Percentiles rank a stretch among this genome's conserved stretches.
Conservation (phyloP, 768 basidiomycete species). For the Lactifluus hygrophoroides region DNA sequence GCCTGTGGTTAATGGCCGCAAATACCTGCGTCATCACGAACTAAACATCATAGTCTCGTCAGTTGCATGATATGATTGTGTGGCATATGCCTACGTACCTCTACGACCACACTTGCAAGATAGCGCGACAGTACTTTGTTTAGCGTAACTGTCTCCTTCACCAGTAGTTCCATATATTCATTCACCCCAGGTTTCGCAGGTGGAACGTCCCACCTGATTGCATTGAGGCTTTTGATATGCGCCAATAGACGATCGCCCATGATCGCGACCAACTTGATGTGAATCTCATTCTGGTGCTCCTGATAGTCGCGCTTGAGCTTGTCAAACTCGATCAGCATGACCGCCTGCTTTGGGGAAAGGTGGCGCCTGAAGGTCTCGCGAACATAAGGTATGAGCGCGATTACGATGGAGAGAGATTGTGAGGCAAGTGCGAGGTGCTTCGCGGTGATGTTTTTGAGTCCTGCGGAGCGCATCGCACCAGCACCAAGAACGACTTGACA, state of each 20-base stretch:
- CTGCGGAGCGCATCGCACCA: slow-evolving; percentile 98
- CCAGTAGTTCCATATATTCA: slow-evolving; percentile 86
- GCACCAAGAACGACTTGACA: slow-evolving; percentile 98
- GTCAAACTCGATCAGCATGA: slow-evolving; percentile 97
- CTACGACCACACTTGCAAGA: slow-evolving; percentile 66
- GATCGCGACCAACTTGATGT: slow-evolving; percentile 93
- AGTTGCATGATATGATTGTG: not conserved
- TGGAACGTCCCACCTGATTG: slow-evolving; percentile 68
- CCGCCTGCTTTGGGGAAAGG: slow-evolving; percentile 88
- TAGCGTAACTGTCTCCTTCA: slow-evolving; percentile 91
- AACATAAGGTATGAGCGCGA: slow-evolving; percentile 90
- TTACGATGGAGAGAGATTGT: slow-evolving; percentile 90
- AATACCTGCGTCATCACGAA: slow-evolving; percentile 94
- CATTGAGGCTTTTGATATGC: slow-evolving; percentile 76
- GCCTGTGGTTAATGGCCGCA: slow-evolving; percentile 82
- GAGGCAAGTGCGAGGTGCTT: slow-evolving; percentile 96
- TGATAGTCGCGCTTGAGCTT: slow-evolving; percentile 98
- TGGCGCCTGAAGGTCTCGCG: slow-evolving; percentile 93
- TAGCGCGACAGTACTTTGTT: slow-evolving; percentile 96
- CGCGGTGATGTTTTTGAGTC: slow-evolving; percentile 95
- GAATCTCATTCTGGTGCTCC: slow-evolving; percentile 99
- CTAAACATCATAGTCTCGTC: slow-evolving; percentile 32
- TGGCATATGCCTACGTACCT: slow-evolving; percentile 45
- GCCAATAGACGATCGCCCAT: slow-evolving; percentile 91
- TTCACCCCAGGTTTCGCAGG: slow-evolving; percentile 58